These are phyloP conservation scores for Pestalotiopsis sp. DNA, from an alignment of 2,329 filamentous ascomycete species.

Conservation along the genomic window DNA sequence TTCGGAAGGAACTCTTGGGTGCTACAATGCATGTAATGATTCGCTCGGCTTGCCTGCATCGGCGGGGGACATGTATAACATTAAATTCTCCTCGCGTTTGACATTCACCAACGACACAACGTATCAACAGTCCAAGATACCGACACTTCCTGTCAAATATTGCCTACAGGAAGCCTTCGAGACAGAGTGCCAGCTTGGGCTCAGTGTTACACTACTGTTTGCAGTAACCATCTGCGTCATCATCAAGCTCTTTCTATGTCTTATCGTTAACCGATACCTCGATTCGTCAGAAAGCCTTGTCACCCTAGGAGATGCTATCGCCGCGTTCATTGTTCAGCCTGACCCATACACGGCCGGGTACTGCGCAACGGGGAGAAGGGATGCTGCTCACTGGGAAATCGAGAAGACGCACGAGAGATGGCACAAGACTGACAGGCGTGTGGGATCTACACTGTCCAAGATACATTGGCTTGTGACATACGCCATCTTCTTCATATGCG, in stretches of 20 bases:
- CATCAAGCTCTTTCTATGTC: background rate
- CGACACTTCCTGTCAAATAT: constrained; percentile 17
- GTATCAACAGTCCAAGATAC: background rate
- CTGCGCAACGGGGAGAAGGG: constrained; percentile 18
- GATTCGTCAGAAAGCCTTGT: constrained; percentile 31
- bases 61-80: background rate
- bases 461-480: background rate
- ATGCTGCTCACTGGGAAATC: constrained; percentile 9
- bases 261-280: constrained; percentile 39
- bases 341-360: constrained; percentile 41
- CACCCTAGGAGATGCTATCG: constrained; percentile 54
- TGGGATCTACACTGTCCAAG: constrained; percentile 12
- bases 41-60: background rate
- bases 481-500: background rate
- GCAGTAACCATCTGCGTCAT: constrained; percentile 16
- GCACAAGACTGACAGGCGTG: background rate
- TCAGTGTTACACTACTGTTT: constrained; percentile 21
- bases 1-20: background rate
- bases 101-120: background rate
- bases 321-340: constrained; percentile 49
- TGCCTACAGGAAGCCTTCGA: constrained; percentile 22
- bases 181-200: constrained; percentile 19
- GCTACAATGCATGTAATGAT: background rate
- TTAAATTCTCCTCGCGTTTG: background rate
- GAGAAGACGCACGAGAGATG: constrained; percentile 7